Evolutionary conservation across 352 stramenopile species (phyloP).

Genomic region (Phytopythium helicoides): DNA sequence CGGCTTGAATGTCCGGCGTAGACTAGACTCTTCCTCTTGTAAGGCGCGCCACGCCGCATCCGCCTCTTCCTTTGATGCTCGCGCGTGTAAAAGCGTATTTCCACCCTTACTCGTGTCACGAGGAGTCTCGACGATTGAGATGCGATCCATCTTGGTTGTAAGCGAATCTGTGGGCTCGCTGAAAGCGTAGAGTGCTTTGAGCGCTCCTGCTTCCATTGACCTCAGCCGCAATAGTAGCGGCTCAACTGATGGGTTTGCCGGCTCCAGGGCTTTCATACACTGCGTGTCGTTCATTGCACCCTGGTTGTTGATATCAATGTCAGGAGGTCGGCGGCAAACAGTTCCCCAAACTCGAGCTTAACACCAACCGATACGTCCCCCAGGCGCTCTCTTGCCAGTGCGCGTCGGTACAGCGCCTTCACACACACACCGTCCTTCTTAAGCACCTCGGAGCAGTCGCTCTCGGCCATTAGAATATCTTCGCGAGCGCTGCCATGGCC

Average conservation of each 20-base stretch:
- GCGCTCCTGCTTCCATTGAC: not conserved
- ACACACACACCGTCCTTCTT: slow-evolving; percentile 62
- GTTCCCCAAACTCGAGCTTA: too few species aligned
- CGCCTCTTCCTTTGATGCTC: slow-evolving; percentile 12
- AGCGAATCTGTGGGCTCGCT: not conserved
- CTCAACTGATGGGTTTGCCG: slow-evolving; percentile 30
- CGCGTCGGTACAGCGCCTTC: slow-evolving; percentile 90
- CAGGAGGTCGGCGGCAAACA: not conserved
- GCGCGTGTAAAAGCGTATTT: not conserved
- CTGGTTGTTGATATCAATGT: slow-evolving; percentile 9
- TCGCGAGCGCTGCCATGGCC: slow-evolving; percentile 13
- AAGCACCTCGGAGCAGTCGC: slow-evolving; percentile 78
- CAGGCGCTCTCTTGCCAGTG: slow-evolving; percentile 68
- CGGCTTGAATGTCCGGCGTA: slow-evolving; percentile 19
- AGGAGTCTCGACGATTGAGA: not conserved
- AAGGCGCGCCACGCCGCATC: slow-evolving; percentile 44
- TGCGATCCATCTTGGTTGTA: not conserved
- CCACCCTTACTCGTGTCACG: not conserved
- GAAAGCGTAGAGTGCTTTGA: slow-evolving; percentile 1
- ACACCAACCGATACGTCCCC: slow-evolving; percentile 48
- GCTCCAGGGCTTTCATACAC: slow-evolving; percentile 30
- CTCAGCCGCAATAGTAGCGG: slow-evolving; percentile 20
- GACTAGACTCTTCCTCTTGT: slow-evolving; percentile 45
- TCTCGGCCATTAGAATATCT: slow-evolving; percentile 31
- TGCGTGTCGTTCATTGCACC: slow-evolving; percentile 27